Evolutionary conservation across 495 filamentous ascomycete species (phyloP).

Genomic region (Hyaloscypha hepaticicola): DNA sequence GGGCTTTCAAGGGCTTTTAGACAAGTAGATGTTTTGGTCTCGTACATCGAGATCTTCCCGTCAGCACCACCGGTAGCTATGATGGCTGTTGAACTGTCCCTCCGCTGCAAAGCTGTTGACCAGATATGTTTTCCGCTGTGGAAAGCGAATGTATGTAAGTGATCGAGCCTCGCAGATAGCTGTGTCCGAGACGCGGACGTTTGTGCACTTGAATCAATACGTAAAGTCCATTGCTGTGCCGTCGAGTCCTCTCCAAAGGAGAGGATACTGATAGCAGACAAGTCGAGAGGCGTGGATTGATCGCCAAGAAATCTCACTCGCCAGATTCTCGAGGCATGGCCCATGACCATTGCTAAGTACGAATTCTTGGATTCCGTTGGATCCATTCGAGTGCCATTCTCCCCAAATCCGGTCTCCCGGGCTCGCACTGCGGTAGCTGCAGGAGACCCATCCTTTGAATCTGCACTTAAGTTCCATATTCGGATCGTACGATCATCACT

Average conservation of each 20-base stretch:
- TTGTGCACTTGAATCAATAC: neutral
- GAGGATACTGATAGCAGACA: conserved; percentile 46
- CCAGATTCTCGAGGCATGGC: conserved; percentile 90
- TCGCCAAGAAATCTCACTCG: conserved; percentile 62
- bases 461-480: conserved; percentile 71
- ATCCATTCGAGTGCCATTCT: conserved; percentile 12
- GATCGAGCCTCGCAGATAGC: conserved; percentile 40
- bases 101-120: conserved; percentile 56
- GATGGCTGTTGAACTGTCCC: conserved; percentile 33
- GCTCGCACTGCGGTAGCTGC: conserved; percentile 4
- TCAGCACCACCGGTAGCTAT: conserved; percentile 89
- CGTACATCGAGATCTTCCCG: conserved; percentile 44
- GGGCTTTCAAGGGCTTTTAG: neutral
- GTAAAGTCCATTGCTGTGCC: conserved; percentile 66
- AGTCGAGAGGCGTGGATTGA: conserved; percentile 20
- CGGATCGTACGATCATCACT: conserved; percentile 93
- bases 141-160: conserved; percentile 51
- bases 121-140: conserved; percentile 94
- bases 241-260: conserved; percentile 82
- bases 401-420: conserved; percentile 51
- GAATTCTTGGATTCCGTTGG: neutral
- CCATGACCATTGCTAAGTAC: conserved; percentile 67
- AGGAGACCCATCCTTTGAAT: neutral
- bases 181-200: neutral
- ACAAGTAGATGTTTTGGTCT: neutral